Conservation (phyloP, 2,329 filamentous ascomycete genomes). For the Apiospora pterosperma region DNA sequence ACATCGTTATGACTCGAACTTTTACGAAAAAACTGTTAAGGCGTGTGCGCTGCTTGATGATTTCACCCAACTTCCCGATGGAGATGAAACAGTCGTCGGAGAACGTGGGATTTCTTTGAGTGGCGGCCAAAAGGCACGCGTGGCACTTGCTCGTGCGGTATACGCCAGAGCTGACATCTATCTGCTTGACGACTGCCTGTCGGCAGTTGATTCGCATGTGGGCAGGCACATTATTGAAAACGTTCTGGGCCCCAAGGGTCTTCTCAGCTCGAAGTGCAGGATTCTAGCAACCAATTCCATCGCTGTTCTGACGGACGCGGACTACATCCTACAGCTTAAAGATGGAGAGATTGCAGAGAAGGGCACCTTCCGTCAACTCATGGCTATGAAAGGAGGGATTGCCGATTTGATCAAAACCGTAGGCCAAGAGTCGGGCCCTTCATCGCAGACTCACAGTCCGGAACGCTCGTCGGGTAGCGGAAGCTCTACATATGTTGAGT, state of each 20-base stretch:
- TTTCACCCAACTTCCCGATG: conserved; percentile 88
- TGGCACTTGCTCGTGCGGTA: conserved; percentile 88
- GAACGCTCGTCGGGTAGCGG: conserved; percentile 48
- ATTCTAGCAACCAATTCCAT: conserved; percentile 96
- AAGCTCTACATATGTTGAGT: conserved; percentile 54
- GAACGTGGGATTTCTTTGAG: conserved; percentile 95
- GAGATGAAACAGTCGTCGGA: conserved; percentile 93
- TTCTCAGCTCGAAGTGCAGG: conserved; percentile 82
- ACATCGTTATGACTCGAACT: conserved; percentile 86
- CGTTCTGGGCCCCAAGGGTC: conserved; percentile 80
- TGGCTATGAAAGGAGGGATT: conserved; percentile 92
- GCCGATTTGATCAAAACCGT: conserved; percentile 78
- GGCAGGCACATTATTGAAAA: conserved; percentile 93
- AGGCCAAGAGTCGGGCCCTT: conserved; percentile 50
- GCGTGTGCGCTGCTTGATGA: conserved; percentile 90
- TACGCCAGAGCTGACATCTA: conserved; percentile 98
- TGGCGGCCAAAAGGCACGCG: conserved; percentile 90
- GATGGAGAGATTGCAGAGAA: conserved; percentile 82
- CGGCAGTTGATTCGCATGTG: conserved; percentile 97
- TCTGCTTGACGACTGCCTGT: conserved; percentile 88
- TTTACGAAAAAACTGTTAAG: conserved; percentile 89
- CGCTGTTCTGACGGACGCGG: conserved; percentile 81
- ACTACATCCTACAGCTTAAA: conserved; percentile 81
- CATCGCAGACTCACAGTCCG: conserved; percentile 37
- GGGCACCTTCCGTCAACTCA: conserved; percentile 85